Conservation (phyloP, 371 early-diverging fungal genomes). For the Hamiltosporidium tvaerminnensis region DNA sequence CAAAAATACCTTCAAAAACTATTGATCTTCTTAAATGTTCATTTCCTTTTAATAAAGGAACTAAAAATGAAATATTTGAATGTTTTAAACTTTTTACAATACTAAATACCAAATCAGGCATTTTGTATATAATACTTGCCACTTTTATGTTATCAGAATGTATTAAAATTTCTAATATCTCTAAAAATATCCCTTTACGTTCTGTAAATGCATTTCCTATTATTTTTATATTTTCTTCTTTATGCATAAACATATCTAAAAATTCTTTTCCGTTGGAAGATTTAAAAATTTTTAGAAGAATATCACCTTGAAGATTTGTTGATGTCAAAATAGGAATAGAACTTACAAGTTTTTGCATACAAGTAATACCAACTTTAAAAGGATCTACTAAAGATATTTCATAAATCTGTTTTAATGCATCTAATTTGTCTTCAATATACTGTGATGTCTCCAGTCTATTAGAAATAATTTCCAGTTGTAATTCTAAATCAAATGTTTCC, state of each 20-base stretch:
- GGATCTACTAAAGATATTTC: neutral
- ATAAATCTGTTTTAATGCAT: neutral
- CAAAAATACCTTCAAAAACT: neutral
- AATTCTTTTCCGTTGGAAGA: neutral
- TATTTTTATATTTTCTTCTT: neutral
- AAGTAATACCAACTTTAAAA: neutral
- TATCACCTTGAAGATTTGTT: neutral
- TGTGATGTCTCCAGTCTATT: neutral
- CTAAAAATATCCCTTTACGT: no score
- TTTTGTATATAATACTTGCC: neutral
- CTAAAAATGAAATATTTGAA: neutral
- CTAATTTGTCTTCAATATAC: conserved; percentile 1
- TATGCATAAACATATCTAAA: neutral
- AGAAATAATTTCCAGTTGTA: no score
- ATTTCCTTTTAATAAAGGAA: neutral
- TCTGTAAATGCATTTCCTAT: neutral
- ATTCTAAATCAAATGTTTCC: no score
- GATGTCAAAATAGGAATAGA: neutral
- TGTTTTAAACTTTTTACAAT: neutral
- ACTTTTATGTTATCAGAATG: neutral
- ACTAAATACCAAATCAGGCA: neutral
- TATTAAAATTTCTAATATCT: neutral
- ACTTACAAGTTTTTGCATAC: neutral
- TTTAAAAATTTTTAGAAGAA: neutral
- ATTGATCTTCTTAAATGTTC: neutral